Evolutionary conservation across 2,329 filamentous ascomycete species (phyloP), one percentile per base, ranked within the genome.

Genomic region (Trichocomaceae sp.): DNA sequence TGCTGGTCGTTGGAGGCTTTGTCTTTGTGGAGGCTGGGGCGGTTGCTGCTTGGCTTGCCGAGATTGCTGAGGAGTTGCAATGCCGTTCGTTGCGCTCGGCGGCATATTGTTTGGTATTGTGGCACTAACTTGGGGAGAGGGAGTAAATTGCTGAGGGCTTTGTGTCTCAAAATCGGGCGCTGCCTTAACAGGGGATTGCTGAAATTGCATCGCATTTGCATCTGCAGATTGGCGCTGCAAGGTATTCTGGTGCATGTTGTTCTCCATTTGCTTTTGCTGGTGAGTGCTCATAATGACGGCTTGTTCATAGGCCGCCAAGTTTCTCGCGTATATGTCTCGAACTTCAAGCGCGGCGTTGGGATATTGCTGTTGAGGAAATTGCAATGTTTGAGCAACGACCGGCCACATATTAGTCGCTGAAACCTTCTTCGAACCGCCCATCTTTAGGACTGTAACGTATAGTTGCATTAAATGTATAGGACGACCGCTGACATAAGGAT

Each of bases 401-500:
- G 78, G 76, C 93, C 93, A 97, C 55, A 79, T 78, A 59, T 89
- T 88, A 22, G 77, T 77, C 22, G 81, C 79, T 0, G 83, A 85
- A 2, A 95, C 83, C 57, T 80, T 83, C 62, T 86, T 87, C 54
- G 86, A 93, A 5, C 90, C 90, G 22, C 88, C 88, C 60, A 82
- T 78, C 63, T 87, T 91, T 61, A 85, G 81, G 1, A 96, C 88
- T 0, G 83, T 77, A 58, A 86, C 83, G 69, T 95, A 97, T 2
- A 97, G 77, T 58, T 85, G 81, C 65, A 89, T 82, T 12, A 96
- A 73, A 62, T 86, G 86, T 37, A 97, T 77, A 0, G 81, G 81
- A 10, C 88, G 84, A 52, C 90, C 87, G 52, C 83, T 85, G 22
- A 95, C 81, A 20, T 83, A 74, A 0, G 91, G 91, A 58, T 84